These are phyloP conservation scores for Cercospora sojina DNA, from an alignment of 2,329 filamentous ascomycete genomes.

Conservation along the genomic window DNA sequence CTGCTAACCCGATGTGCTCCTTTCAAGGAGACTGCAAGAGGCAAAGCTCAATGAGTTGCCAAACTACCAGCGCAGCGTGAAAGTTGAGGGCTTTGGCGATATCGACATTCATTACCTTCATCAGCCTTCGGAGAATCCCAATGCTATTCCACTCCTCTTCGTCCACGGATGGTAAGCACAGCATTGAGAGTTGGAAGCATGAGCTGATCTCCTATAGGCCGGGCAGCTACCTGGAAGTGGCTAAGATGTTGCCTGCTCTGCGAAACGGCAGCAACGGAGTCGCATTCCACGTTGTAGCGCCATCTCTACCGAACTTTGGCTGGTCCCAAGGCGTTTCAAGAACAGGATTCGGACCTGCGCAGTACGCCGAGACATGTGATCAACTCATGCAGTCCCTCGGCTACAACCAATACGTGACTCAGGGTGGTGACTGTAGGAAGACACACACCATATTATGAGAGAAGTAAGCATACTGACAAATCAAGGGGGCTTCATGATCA, in stretches of 20 bases:
- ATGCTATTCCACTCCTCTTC: conserved; percentile 65
- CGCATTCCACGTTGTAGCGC: conserved; percentile 66
- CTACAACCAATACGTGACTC: conserved; percentile 60
- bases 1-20: not conserved
- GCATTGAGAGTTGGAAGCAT: not conserved
- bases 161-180: conserved; percentile 57
- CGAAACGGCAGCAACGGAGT: conserved; percentile 42
- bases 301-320: conserved; percentile 56
- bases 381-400: conserved; percentile 60
- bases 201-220: conserved; percentile 41
- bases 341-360: conserved; percentile 50
- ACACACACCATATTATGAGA: not conserved
- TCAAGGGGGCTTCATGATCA: conserved; percentile 51
- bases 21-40: conserved; percentile 51
- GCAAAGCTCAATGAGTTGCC: conserved; percentile 59
- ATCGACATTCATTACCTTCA: conserved; percentile 66
- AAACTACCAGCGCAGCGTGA: conserved; percentile 57
- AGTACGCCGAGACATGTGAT: conserved; percentile 58
- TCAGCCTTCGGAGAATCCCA: conserved; percentile 50
- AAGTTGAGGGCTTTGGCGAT: conserved; percentile 58
- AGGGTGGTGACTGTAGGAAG: conserved; percentile 51
- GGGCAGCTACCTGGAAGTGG: conserved; percentile 66
- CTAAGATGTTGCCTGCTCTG: conserved; percentile 58
- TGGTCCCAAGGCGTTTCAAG: conserved; percentile 63
- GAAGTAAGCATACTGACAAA: not conserved